Evolutionary conservation across 768 basidiomycete species (phyloP).

Genomic region (Termitomyces sp.): DNA sequence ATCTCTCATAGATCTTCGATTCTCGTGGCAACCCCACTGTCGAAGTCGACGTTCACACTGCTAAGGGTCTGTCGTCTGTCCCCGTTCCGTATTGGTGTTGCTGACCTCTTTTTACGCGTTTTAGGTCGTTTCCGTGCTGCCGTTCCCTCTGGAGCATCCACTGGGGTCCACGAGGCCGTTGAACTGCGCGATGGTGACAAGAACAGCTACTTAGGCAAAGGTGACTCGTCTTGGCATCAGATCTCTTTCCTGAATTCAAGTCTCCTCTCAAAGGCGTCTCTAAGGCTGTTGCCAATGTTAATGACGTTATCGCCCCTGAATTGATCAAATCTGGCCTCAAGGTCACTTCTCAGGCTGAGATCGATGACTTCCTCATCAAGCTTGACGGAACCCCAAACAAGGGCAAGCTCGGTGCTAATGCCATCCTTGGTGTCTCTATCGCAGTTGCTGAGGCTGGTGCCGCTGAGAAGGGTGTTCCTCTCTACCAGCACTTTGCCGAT

Average conservation of each 20-base stretch:
- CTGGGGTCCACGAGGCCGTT: conserved; percentile 96
- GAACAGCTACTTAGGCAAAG: conserved; percentile 90
- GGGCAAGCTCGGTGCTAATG: conserved; percentile 98
- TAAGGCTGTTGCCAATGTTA: conserved; percentile 95
- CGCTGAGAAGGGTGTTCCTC: conserved; percentile 89
- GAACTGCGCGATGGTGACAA: conserved; percentile 98
- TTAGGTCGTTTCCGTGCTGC: conserved; percentile 89
- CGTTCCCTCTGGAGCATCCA: conserved; percentile 98
- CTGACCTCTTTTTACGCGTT: conserved; percentile 10
- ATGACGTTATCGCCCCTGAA: conserved; percentile 82
- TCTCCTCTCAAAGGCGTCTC: conserved; percentile 57
- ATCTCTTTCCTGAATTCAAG: conserved; percentile 3
- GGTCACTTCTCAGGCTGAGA: conserved; percentile 89
- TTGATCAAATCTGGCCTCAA: conserved; percentile 79
- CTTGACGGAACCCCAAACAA: conserved; percentile 97
- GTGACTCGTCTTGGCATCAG: conserved; percentile 31
- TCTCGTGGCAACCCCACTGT: conserved; percentile 98
- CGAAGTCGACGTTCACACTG: conserved; percentile 87
- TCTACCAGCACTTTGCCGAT: conserved; percentile 95
- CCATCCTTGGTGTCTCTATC: conserved; percentile 97
- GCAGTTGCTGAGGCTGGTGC: conserved; percentile 92
- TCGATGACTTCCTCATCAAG: conserved; percentile 98
- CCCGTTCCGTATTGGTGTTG: neutral
- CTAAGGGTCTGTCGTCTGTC: conserved; percentile 52
- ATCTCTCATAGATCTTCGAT: conserved; percentile 83